Evolutionary conservation across 2,329 filamentous ascomycete genomes (phyloP), one percentile per base, ranked within the genome.

Genomic region (Pseudocercospora crystallina): DNA sequence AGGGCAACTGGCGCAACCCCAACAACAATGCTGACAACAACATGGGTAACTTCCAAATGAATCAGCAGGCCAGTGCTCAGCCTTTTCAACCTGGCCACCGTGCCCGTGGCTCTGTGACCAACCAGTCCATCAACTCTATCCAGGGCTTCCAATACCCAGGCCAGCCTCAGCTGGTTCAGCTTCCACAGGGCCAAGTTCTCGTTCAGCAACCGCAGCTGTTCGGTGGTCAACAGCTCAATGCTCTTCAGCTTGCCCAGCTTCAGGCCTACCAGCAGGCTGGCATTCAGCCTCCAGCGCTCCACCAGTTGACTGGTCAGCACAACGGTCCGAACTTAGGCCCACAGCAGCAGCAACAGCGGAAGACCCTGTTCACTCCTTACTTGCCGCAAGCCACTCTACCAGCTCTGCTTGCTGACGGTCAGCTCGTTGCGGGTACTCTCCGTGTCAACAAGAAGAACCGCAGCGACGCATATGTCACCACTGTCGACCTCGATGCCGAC

Each of bases 381-480:
- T 82, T 99, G 43, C 92, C 94, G 12, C 94, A 99, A 71, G 92
- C 92, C 5, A 95, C 87, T 51, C 80, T 99, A 14, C 94, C 94
- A 51, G 92, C 91, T 43, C 81, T 99, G 34, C 82, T 97, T 51
- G 86, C 84, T 54, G 90, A 96, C 65, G 94, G 94, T 13, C 90
- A 96, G 72, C 85, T 99, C 51, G 94, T 99, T 47, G 92, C 92
- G 55, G 94, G 94, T 76, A 90, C 96, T 62, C 86, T 99, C 45
- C 89, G 94, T 54, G 94, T 99, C 60, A 99, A 99, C 82, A 99
- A 97, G 80, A 99, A 99, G 80, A 99, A 99, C 74, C 87, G 94
- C 58, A 97, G 92, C 64, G 94, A 99, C 72, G 94, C 94, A 26
- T 99, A 99, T 65, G 94, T 99, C 48, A 94, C 94, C 9, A 96